These are phyloP conservation scores for Phaffia australis DNA, from an alignment of 768 basidiomycete species.

Conservation along the genomic window DNA sequence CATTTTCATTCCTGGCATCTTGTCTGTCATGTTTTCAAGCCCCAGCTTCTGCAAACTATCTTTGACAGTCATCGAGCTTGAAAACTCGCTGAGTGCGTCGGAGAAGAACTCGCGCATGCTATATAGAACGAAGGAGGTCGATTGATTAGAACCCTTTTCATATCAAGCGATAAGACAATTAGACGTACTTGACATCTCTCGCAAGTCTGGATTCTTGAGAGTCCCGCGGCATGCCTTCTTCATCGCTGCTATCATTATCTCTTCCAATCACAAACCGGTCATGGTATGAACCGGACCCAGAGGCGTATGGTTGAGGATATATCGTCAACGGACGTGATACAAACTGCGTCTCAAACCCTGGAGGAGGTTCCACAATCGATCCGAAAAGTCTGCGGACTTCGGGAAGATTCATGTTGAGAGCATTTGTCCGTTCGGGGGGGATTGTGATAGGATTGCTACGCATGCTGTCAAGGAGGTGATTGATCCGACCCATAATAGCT, in stretches of 20 bases:
- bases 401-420: slow-evolving; percentile 1
- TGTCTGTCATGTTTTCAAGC: slow-evolving; percentile 44
- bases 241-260: background rate
- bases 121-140: background rate
- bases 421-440: slow-evolving; percentile 1
- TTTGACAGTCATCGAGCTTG: slow-evolving; percentile 40
- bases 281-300: background rate
- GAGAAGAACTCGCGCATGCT: slow-evolving; percentile 23
- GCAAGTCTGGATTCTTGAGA: background rate
- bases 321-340: background rate
- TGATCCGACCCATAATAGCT: slow-evolving; percentile 4
- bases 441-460: background rate
- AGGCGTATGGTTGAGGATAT: background rate
- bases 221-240: background rate
- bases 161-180: background rate
- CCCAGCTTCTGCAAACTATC: slow-evolving; percentile 49
- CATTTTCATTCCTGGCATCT: slow-evolving; percentile 52
- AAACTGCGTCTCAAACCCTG: background rate
- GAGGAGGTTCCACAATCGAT: slow-evolving; percentile 2
- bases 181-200: background rate
- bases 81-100: slow-evolving; percentile 13
- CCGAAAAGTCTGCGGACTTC: slow-evolving; percentile 8
- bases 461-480: background rate
- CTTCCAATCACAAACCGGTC: background rate
- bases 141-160: background rate